Evolutionary conservation across 2,329 filamentous ascomycete species (phyloP).

Genomic region (Colletotrichum tamarilloi): DNA sequence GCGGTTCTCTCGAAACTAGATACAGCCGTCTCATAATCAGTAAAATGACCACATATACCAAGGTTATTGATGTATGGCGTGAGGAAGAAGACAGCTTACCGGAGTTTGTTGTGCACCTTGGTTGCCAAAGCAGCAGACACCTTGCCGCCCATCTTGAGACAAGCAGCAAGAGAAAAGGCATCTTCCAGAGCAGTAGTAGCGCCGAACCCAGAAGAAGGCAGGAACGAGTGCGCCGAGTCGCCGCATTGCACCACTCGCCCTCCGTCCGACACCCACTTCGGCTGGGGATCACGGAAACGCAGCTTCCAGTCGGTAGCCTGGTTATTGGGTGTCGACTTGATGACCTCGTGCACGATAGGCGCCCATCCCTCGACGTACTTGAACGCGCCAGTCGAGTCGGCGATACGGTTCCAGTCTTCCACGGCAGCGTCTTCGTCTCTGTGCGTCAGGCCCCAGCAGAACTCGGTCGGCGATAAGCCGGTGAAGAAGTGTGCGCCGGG

Average conservation of each 20-base stretch:
- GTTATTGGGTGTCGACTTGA: neutral
- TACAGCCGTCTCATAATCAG: neutral
- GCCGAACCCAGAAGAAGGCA: neutral
- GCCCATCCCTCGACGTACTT: neutral
- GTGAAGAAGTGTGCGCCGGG: neutral
- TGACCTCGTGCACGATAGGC: neutral
- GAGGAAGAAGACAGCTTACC: neutral
- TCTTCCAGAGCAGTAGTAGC: neutral
- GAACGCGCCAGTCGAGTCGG: neutral
- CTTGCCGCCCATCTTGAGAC: neutral
- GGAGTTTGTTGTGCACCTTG: constrained; percentile 7
- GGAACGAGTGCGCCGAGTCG: neutral
- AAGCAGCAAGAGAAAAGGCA: neutral
- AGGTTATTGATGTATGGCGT: neutral
- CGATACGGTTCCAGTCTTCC: neutral
- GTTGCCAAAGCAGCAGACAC: neutral
- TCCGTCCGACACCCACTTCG: neutral
- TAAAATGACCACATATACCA: too few species aligned
- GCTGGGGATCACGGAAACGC: neutral
- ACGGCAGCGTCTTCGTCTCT: neutral
- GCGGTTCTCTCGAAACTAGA: constrained; percentile 35
- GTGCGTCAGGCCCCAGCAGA: neutral
- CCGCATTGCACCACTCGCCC: neutral
- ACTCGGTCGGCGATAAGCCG: neutral
- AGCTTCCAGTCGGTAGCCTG: neutral